phyloP scores from a whole-genome alignment of 169 alveolate genomes.

The Perkinsus olseni region DNA sequence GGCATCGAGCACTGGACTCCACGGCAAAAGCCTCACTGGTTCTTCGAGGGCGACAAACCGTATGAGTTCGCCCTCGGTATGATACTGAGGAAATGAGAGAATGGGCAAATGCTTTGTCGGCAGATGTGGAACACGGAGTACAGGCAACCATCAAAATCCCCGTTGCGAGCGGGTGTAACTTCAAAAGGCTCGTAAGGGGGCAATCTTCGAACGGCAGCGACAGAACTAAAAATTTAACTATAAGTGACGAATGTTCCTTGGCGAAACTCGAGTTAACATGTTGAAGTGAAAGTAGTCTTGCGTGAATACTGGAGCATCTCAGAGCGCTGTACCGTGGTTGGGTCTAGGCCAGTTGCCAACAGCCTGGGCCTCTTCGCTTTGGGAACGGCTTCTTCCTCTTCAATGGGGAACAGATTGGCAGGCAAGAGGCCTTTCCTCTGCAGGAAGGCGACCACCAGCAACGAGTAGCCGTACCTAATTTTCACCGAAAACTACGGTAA shows the following conservation, averaged over 20 bases:
- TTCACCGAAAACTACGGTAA: too few relatives aligned
- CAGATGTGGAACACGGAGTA: too few relatives aligned
- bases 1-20: not conserved
- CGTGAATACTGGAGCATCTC: too few relatives aligned
- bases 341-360: not conserved
- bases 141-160: too few relatives aligned
- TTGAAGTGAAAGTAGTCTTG: too few relatives aligned
- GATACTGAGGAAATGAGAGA: not conserved
- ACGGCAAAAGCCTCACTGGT: not conserved
- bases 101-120: too few relatives aligned
- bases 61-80: not conserved
- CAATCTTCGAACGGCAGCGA: too few relatives aligned
- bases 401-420: not conserved
- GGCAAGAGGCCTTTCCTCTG: not conserved
- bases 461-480: not conserved
- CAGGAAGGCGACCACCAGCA: not conserved
- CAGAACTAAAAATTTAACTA: too few relatives aligned
- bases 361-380: not conserved
- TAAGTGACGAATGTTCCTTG: too few relatives aligned
- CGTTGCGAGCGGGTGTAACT: too few relatives aligned
- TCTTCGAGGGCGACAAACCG: not conserved
- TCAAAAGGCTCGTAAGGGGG: too few relatives aligned
- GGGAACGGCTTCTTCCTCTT: not conserved
- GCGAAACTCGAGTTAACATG: too few relatives aligned
- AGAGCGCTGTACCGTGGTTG: not conserved